A percentile compares a stretch with the other conserved stretches of the same genome.
phyloP scores from a whole-genome alignment of 2,329 filamentous ascomycete genomes.

The Pyrenophora tritici-repentis region DNA sequence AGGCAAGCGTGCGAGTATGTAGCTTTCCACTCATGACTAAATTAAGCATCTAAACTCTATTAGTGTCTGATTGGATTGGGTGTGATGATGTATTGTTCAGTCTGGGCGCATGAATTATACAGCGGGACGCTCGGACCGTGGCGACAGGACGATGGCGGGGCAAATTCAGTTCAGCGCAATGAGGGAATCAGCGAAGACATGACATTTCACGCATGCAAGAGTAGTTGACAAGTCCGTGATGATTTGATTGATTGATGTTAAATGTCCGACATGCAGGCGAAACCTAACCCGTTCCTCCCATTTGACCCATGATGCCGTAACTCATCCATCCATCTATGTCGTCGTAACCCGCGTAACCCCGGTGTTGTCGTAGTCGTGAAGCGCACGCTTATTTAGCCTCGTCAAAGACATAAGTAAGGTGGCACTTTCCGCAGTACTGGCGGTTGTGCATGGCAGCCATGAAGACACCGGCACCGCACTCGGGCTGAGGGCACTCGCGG shows the following conservation, averaged over 20 bases:
- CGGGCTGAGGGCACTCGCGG: conserved; percentile 84
- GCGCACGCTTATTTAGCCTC: conserved; percentile 59
- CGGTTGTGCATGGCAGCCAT: conserved; percentile 99
- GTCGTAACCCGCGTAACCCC: conserved; percentile 18
- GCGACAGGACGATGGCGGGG: no score
- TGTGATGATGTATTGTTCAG: no score
- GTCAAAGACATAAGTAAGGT: conserved; percentile 73
- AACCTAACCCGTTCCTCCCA: conserved; percentile 31
- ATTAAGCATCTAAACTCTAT: conserved; percentile 5
- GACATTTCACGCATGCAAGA: background rate
- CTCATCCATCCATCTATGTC: conserved; percentile 7
- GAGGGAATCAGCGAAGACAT: no score
- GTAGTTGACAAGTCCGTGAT: conserved; percentile 18
- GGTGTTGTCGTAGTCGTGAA: conserved; percentile 21
- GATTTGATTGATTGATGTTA: conserved; percentile 38
- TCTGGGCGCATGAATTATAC: no score
- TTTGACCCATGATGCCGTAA: conserved; percentile 32
- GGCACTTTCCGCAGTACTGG: conserved; percentile 86
- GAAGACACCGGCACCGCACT: conserved; percentile 99
- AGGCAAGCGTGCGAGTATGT: conserved; percentile 25
- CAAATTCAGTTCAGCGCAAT: no score
- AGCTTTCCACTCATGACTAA: conserved; percentile 45
- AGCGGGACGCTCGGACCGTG: no score
- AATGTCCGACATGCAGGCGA: conserved; percentile 30
- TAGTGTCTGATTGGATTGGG: no score